Conservation (phyloP, 164 flowering plant species). For the Aristolochia californica region DNA sequence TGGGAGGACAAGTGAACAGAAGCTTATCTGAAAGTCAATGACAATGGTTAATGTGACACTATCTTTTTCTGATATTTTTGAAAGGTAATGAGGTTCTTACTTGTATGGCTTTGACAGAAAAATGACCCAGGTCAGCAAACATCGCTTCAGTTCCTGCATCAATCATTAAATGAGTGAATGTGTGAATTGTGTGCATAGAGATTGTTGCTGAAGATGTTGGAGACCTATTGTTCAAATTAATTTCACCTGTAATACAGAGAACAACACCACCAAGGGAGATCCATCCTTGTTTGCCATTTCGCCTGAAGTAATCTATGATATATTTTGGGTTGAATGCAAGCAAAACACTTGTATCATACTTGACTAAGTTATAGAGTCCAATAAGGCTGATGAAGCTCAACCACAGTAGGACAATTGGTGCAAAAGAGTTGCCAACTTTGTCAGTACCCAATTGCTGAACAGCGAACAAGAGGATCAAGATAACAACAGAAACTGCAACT, state of each 20-base stretch:
- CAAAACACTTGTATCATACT: conserved; percentile 33
- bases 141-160: conserved; percentile 77
- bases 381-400: conserved; percentile 43
- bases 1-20: conserved; percentile 39
- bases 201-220: background rate
- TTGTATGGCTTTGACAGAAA: conserved; percentile 55
- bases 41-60: background rate
- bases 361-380: conserved; percentile 65
- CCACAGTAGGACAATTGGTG: conserved; percentile 62
- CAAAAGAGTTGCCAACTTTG: conserved; percentile 64
- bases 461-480: conserved; percentile 47
- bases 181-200: background rate
- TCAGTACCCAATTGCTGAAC: conserved; percentile 74
- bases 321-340: conserved; percentile 61
- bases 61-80: background rate
- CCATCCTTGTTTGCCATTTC: conserved; percentile 65
- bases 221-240: background rate
- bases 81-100: conserved; percentile 18
- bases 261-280: conserved; percentile 79
- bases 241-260: conserved; percentile 55
- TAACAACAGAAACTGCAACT: conserved; percentile 50
- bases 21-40: conserved; percentile 41
- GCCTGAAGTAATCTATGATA: conserved; percentile 41
- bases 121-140: conserved; percentile 91
- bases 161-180: background rate